These are phyloP conservation scores for Psidium friedrichsthalianum DNA, from an alignment of 345 rosid genomes.

Conservation along the genomic window DNA sequence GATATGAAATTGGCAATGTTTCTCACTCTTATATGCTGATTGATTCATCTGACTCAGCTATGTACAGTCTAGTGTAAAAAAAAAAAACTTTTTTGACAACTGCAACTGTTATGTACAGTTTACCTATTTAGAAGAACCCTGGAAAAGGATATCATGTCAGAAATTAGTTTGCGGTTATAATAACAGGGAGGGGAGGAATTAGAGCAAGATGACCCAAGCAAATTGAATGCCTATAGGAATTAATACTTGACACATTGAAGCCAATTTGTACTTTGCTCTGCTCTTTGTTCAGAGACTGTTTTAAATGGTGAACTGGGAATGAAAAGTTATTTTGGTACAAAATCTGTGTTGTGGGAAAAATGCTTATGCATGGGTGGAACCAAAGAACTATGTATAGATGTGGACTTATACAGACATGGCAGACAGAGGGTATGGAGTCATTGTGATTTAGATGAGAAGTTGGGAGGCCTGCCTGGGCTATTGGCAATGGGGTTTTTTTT, in stretches of 20 bases:
- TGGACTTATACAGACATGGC: background rate
- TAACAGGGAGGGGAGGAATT: background rate
- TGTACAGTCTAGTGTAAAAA: background rate
- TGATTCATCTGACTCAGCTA: background rate
- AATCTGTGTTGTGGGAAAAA: background rate
- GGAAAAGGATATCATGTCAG: background rate
- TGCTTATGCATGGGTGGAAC: background rate
- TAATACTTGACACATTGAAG: background rate
- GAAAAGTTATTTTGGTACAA: background rate
- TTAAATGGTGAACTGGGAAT: background rate
- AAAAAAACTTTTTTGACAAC: background rate
- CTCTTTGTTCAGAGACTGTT: background rate
- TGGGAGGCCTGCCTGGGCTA: background rate
- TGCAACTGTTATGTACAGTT: background rate
- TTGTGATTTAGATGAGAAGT: background rate
- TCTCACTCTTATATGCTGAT: background rate
- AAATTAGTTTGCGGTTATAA: background rate
- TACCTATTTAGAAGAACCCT: background rate
- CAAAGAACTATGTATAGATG: background rate
- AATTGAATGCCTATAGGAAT: background rate
- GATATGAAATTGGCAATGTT: background rate
- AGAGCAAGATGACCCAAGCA: background rate
- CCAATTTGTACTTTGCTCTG: background rate
- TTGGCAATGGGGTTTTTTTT: background rate
- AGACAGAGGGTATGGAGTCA: background rate